phyloP scores from a whole-genome alignment of 805 yeast genomes.

The Ogataea nitratoaversa region DNA sequence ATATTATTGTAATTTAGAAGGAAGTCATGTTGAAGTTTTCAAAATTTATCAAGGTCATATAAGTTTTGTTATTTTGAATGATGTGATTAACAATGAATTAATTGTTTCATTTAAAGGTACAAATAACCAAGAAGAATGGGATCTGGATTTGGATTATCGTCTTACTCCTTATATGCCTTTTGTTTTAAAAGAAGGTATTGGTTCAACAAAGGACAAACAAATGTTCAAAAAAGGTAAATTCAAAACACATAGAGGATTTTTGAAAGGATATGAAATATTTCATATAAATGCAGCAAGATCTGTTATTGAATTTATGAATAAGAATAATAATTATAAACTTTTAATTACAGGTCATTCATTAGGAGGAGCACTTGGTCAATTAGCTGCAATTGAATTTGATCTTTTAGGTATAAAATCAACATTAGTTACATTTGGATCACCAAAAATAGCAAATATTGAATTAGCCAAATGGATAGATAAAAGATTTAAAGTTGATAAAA shows the following conservation, averaged over 20 bases:
- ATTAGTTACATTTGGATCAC: constrained; percentile 59
- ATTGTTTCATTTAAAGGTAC: constrained; percentile 11
- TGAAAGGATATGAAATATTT: constrained; percentile 6
- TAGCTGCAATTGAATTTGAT: constrained; percentile 60
- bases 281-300: constrained; percentile 1
- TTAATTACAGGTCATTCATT: constrained; percentile 70
- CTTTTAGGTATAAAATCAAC: constrained; percentile 50
- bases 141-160: constrained; percentile 4
- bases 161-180: constrained; percentile 4
- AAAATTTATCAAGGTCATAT: not conserved
- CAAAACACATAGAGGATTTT: constrained; percentile 8
- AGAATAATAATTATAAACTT: constrained; percentile 43
- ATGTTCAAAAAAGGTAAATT: not conserved
- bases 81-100: constrained; percentile 1
- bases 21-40: not conserved
- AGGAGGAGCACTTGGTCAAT: constrained; percentile 58
- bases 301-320: not conserved
- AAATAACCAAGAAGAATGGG: constrained; percentile 7
- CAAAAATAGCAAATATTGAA: constrained; percentile 54
- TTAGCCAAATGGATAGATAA: constrained; percentile 50
- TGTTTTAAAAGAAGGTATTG: not conserved
- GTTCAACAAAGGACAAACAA: not conserved
- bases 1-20: constrained; percentile 3
- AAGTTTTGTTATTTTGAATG: constrained; percentile 1
- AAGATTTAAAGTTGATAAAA: constrained; percentile 36